Evolutionary conservation across 2,329 filamentous ascomycete species (phyloP), one percentile per base, ranked within the genome.

Genomic region (Peltaster fructicola): DNA sequence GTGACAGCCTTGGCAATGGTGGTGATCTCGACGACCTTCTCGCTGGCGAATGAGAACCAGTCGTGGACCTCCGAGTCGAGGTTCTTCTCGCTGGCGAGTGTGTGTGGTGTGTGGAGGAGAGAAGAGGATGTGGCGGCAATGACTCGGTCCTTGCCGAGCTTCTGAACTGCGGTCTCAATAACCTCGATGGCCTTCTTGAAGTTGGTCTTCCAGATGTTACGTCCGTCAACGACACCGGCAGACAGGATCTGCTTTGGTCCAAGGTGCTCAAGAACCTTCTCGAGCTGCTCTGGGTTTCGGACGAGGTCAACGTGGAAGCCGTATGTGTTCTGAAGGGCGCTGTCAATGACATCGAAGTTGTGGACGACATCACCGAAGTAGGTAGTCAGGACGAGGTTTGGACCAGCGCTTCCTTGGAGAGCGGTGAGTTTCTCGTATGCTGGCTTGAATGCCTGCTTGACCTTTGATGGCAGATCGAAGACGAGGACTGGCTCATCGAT

Each of bases 161-260:
- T 81, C 65, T 93, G 80, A 47, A 95, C 64, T 38, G 85, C 88
- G 32, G 70, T 64, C 71, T 95, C 81, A 34, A 88, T 76, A 37
- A 63, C 70, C 65, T 88, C 84, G 39, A 98, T 90, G 49, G 88
- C 82, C 47, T 71, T 72, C 71, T 91, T 78, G 64, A 93, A 77
- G 74, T 95, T 91, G 61, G 82, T 93, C 79, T 98, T 98, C 88
- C 88, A 98, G 68, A 98, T 95, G 71, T 98, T 98, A 50, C 88
- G 82, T 48, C 88, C 88, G 47, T 98, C 84, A 41, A 98, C 88
- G 44, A 98, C 78, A 80, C 88, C 88, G 38, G 73, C 77, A 40
- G 88, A 98, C 40, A 98, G 74, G 43, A 82, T 59, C 53, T 92
- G 90, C 55, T 82, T 81, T 53, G 80, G 59, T 53, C 81, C 82